Percentiles rank a stretch among this genome's conserved stretches.
Conservation (phyloP, 2,329 filamentous ascomycete genomes). For the Colletotrichum incanum region DNA sequence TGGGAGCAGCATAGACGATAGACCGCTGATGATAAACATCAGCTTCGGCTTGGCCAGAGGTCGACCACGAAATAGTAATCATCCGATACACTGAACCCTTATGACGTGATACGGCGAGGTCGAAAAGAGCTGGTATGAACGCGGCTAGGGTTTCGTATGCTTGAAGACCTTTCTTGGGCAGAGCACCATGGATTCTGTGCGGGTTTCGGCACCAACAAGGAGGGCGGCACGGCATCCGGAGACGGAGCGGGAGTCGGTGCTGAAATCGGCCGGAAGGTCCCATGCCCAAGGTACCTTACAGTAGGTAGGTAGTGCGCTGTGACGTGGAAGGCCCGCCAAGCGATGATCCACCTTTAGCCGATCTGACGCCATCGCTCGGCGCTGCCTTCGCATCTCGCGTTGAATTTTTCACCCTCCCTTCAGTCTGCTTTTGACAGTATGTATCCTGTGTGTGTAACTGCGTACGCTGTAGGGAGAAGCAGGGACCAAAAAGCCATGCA, state of each 20-base stretch:
- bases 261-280: not conserved
- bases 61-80: not conserved
- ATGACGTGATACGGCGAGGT: not conserved
- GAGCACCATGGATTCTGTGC: not conserved
- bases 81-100: not conserved
- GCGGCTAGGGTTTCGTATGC: not conserved
- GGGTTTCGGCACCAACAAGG: constrained; percentile 11
- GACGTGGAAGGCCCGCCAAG: constrained; percentile 30
- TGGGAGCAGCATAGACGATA: not conserved
- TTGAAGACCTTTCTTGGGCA: not conserved
- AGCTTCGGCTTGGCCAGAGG: not conserved
- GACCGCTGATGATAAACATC: not conserved
- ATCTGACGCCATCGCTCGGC: constrained; percentile 39
- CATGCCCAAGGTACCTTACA: not conserved
- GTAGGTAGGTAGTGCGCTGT: constrained; percentile 8
- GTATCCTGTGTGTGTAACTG: not conserved
- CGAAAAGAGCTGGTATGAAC: not conserved
- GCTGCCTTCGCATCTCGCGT: not conserved
- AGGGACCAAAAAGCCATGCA: not conserved
- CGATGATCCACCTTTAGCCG: constrained; percentile 38
- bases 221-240: constrained; percentile 6
- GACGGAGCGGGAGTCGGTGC: constrained; percentile 12
- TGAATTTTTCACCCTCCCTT: not conserved
- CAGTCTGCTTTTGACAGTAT: not conserved
- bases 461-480: too few species aligned